Conservation (phyloP, 1,284 basidiomycete genomes). For the Rhodotorula mucilaginosa region DNA sequence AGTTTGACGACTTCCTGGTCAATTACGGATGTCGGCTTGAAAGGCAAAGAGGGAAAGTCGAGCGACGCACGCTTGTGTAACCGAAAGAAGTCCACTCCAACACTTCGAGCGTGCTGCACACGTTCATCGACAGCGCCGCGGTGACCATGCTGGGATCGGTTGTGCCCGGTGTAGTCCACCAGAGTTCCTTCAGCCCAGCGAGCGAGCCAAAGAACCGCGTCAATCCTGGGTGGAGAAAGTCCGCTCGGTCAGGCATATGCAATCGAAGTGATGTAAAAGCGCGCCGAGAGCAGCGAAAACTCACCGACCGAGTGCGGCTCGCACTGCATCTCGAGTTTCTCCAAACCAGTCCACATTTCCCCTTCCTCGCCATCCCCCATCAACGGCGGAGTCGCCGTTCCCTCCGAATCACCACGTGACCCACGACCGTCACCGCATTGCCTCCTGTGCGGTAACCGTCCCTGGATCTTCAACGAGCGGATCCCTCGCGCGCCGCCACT, state of each 20-base stretch:
- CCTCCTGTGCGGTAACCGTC: slow-evolving; percentile 3
- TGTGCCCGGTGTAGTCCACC: neutral
- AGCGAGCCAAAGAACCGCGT: neutral
- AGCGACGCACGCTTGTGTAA: neutral
- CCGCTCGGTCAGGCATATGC: no score
- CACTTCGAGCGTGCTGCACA: neutral
- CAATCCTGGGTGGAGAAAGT: neutral
- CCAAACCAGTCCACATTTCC: neutral
- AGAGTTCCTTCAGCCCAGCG: neutral
- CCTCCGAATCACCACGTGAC: neutral
- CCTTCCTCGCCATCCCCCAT: neutral
- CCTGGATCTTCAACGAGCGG: neutral
- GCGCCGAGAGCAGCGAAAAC: neutral
- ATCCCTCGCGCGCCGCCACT: neutral
- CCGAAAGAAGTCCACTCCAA: slow-evolving; percentile 1
- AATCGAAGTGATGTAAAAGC: no score
- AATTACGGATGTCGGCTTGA: no score
- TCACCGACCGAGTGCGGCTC: slow-evolving; percentile 13
- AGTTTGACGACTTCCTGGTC: no score
- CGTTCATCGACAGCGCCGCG: neutral
- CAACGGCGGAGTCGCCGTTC: neutral
- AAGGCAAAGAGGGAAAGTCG: no score
- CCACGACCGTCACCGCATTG: neutral
- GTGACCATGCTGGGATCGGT: neutral
- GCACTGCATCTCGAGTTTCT: neutral